Base-by-base conservation (phyloP, 345 rosid genomes). In the Ceriops decandra region DNA sequence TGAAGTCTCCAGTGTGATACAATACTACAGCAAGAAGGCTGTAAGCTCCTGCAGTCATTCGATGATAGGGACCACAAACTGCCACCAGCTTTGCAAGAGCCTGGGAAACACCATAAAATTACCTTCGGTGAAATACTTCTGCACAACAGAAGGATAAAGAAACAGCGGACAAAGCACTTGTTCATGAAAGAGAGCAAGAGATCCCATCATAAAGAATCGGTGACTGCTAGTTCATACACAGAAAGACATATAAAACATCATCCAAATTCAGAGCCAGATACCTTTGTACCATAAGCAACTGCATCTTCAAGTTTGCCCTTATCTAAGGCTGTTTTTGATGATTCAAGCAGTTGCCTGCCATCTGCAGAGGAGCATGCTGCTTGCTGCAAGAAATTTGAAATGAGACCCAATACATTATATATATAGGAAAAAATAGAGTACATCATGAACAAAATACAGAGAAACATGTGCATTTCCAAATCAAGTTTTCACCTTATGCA, bases 221-320 rank as follows among this genome's bases (percentile, higher is more conserved):
- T 49, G 56, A 24, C 42, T 36, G 38, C 31, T 54, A 76, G 60
- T 52, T 63, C n/a, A 64, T 60, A 59, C 20, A 15, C 15, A 67
- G 66, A 36, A 68, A 35, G 67, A 61, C 35, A 35, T 49, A 15
- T 19, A 70, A 70, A 57, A 72, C 62, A 52, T 56, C 38, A 63
- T 47, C 51, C 53, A 24, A 51, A 63, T 47, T 56, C 54, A 24
- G 53, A 63, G 63, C 13, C 32, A 62, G 59, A 76, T 79, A 95
- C 99, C 93, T 90, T 91, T 70, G 97, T 86, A 77, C 99, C 99
- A 77, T 84, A 90, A 57, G 92, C 85, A 49, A 95, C 99, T 63
- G 99, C 97, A 83, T 95, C 99, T 86, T 91, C 99, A 72, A 95
- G 99, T 81, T 95, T 95, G 73, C 99, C 99, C 76, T 95, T 95